Conservation (phyloP, 2,329 filamentous ascomycete genomes). For the Gyromitra esculenta region DNA sequence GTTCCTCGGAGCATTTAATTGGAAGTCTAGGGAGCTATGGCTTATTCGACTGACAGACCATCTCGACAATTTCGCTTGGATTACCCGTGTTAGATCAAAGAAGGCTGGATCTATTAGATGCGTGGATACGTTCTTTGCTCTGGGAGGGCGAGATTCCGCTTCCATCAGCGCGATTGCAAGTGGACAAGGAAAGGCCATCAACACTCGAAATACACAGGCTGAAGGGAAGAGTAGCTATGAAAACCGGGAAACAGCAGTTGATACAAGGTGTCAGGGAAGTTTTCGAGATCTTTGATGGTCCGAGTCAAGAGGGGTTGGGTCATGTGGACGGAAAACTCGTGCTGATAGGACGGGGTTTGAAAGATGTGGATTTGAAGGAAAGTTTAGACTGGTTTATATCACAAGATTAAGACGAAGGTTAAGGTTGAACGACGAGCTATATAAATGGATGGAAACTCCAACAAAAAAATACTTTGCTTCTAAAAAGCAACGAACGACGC, state of each 20-base stretch:
- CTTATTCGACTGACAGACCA: constrained; percentile 68
- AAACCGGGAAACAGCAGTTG: constrained; percentile 74
- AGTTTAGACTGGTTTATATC: constrained; percentile 60
- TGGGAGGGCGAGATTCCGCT: constrained; percentile 78
- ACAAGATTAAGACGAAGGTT: constrained; percentile 21
- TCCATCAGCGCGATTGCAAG: constrained; percentile 25
- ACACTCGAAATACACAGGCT: constrained; percentile 81
- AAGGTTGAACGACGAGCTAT: constrained; percentile 13
- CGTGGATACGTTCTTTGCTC: constrained; percentile 81
- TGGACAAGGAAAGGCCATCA: constrained; percentile 57
- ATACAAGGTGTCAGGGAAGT: constrained; percentile 92
- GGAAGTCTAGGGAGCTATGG: background rate
- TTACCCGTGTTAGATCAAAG: constrained; percentile 69
- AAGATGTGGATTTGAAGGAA: constrained; percentile 65
- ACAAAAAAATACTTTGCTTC: background rate
- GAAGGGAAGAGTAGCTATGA: constrained; percentile 79
- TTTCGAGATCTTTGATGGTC: constrained; percentile 84
- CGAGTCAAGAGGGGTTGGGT: constrained; percentile 57
- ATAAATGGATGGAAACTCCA: constrained; percentile 20
- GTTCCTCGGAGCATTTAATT: constrained; percentile 58
- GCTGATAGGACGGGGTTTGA: constrained; percentile 70
- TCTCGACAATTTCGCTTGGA: constrained; percentile 80
- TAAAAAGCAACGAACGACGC: background rate
- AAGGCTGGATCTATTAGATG: constrained; percentile 74
- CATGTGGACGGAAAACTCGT: constrained; percentile 68